Base-by-base conservation (phyloP, 176 grass and related monocot genomes). In the Typha latifolia region DNA sequence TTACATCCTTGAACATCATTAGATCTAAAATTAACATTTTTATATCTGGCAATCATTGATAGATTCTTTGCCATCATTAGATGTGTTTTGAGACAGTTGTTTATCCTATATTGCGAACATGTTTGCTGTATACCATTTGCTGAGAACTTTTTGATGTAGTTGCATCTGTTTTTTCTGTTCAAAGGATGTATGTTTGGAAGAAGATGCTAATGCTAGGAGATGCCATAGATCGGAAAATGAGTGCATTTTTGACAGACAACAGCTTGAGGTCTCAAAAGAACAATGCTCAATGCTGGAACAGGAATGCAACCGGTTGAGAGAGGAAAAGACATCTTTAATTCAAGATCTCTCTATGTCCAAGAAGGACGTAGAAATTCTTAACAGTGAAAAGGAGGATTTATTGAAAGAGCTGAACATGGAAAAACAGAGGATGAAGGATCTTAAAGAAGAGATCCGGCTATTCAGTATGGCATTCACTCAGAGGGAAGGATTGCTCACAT, bases 371-470 rank as follows among this genome's bases (percentile, higher is more conserved):
- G 27, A 77, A 2, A 50, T 56, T 24, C 61, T 96, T 5, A 47
- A 18, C n/a, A 50, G 69, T 3, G 83, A 92, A 65, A 97, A 79
- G 43, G 48, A 80, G 34, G 75, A 69, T 20, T 16, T 92, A 8
- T 20, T 76, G 11, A 89, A 53, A 70, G 83, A 84, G 68, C 68
- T 87, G 2, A 72, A 62, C 2, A 0, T n/a, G 1, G 84, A 84
- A 62, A 84, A 64, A 29, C 14, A 22, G 31, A 87, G 68, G 68
- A 69, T 91, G 81, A 67, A 84, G 48, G 81, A 87, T 62, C 74
- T 99, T 8, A 93, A 71, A 74, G 78, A 87, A 74, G 89, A 99
- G 59, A 87, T 86, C 77, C 79, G 64, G 51, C 27, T 73, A 52
- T 77, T 99, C 70, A 83, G 71, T 61, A 64, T 72, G 26, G 68